Evolutionary conservation across 257 asterid species (phyloP), one percentile per base, ranked within the genome.

Genomic region (Nicotiana noctiflora): DNA sequence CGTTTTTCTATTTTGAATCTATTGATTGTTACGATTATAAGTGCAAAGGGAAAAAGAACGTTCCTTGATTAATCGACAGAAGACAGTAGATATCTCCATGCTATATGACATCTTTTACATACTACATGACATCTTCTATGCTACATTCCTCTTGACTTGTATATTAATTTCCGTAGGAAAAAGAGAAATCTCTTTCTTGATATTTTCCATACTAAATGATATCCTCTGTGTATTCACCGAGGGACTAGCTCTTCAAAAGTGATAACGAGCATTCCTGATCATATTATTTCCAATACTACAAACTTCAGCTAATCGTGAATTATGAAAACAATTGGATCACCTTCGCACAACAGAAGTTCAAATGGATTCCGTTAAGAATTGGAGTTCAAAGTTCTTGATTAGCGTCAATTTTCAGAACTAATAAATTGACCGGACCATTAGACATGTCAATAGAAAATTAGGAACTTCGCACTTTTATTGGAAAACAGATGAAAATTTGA

Each of bases 401-500:
- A 72, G 49, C 14, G 59, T 12, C 77, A 21, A 17, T 32, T 44
- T 72, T 49, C 60, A 72, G 61, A 72, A 72, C 25, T 49, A 23
- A 21, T 46, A 49, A 72, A 49, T 46, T 72, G 78, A 61, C 23
- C 8, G 17, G 23, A 46, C 15, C 51, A 46, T 49, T 21, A 49
- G 60, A 72, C 37, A 46, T 46, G 60, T 72, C 78, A 23, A 72
- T 46, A 49, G 59, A 72, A 18, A 49, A 23, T 46, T 46, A 49
- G 60, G 25, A 31, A 49, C 21, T 21, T 23, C 4, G 21, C 59
- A 21, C 40, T 46, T 59, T 14, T 21, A 72, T 56, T 72, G 23
- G 40, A 46, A 72, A 72, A 46, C 60, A 72, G 59, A 72, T 72
- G 60, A 72, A 72, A 72, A 49, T 46, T 72, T 44, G 37, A 72